Evolutionary conservation across 169 alveolate species (phyloP).

Genomic region (Plasmodium adleri): DNA sequence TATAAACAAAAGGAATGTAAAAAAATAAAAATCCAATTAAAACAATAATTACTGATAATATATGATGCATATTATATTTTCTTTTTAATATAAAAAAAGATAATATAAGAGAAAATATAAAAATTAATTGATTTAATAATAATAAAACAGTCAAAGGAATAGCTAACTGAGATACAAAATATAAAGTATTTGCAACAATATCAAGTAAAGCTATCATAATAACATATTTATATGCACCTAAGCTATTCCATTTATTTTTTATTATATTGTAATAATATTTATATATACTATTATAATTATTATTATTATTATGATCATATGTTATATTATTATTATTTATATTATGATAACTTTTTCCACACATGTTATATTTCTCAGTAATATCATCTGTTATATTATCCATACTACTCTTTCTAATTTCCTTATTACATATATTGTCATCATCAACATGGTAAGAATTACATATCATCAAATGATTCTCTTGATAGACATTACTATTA

Average conservation of each 20-base stretch:
- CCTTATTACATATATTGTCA: background rate
- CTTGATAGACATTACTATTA: too few relatives aligned
- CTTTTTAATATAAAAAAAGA: conserved; percentile 56
- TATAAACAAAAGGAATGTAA: conserved; percentile 53
- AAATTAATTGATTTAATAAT: conserved; percentile 61
- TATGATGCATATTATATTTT: conserved; percentile 54
- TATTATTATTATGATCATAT: background rate
- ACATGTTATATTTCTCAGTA: background rate
- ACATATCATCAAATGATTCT: too few relatives aligned
- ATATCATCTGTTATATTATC: too few relatives aligned
- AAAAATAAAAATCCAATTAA: conserved; percentile 53
- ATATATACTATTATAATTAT: background rate
- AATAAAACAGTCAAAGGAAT: conserved; percentile 61
- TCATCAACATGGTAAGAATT: background rate
- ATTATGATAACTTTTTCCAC: background rate
- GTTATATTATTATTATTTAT: background rate
- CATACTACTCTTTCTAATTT: background rate
- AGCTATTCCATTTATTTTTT: conserved; percentile 16
- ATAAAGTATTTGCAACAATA: conserved; percentile 46
- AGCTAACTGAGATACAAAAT: conserved; percentile 73
- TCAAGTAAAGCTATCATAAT: conserved; percentile 39
- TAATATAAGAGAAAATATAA: conserved; percentile 67
- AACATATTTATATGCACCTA: conserved; percentile 67
- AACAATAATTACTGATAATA: conserved; percentile 43
- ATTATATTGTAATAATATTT: conserved; percentile 1